phyloP scores from a whole-genome alignment of 1,284 basidiomycete species.

The Cryptococcus amylolentus region DNA sequence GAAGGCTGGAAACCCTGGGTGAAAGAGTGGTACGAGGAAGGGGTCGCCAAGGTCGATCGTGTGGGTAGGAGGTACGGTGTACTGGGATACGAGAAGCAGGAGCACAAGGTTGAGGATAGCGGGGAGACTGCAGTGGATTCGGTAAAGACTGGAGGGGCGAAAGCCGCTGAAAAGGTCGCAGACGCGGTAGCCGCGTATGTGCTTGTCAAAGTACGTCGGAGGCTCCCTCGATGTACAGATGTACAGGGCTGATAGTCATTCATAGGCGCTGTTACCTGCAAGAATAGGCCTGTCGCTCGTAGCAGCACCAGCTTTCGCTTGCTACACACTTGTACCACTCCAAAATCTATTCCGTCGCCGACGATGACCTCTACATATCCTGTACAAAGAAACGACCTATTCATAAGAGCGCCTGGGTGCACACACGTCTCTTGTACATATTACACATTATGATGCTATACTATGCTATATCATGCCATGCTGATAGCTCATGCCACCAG shows the following conservation, averaged over 20 bases:
- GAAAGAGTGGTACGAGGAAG: conserved; percentile 66
- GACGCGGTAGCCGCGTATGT: conserved; percentile 74
- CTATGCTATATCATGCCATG: neutral
- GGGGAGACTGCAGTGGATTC: neutral
- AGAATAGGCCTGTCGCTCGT: conserved; percentile 72
- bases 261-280: conserved; percentile 69
- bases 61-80: conserved; percentile 75
- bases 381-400: no score
- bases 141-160: conserved; percentile 1
- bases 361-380: neutral
- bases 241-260: neutral
- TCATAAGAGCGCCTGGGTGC: neutral
- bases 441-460: neutral
- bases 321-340: conserved; percentile 61
- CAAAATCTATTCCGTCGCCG: conserved; percentile 23
- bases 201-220: conserved; percentile 65
- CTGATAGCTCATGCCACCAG: neutral
- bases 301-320: conserved; percentile 69
- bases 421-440: neutral
- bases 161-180: conserved; percentile 42
- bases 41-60: conserved; percentile 64
- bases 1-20: conserved; percentile 43
- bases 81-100: conserved; percentile 68
- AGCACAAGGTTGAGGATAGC: neutral
- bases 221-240: neutral